Evolutionary conservation across 1,139 yeast genomes (phyloP), one percentile per base, ranked within the genome.

Genomic region (Casaregolazyma suthepensis): DNA sequence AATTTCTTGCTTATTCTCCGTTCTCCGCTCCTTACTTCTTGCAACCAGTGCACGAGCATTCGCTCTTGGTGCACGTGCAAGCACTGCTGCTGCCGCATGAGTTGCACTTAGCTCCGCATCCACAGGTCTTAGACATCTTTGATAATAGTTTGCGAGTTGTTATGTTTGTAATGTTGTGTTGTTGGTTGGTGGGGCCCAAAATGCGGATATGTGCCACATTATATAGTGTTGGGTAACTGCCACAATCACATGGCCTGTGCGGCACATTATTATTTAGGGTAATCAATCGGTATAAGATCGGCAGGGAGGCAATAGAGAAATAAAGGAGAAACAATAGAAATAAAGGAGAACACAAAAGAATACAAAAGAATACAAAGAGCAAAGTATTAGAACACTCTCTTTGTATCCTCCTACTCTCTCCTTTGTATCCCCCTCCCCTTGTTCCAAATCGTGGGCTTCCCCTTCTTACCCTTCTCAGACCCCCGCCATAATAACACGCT

Each of bases 31-130:
- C 35, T 50, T 57, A 54, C 53, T 56, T 54, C 52, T 51, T 54
- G 56, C 61, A 58, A 22, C 54, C 51, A 48, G 57, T 19, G 49
- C 61, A 58, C 19, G 48, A n/a, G 48, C 61, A 58, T 35, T 54
- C 50, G 35, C 58, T 59, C 50, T 51, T 51, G 22, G 57, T 50
- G 51, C 59, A 58, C 19, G 56, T 31, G 53, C 61, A 58, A 23
- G 59, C 23, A 45, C 47, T 9, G 12, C 53, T 52, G 22, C 52
- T 26, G 38, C 54, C 54, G 23, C 57, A 54, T 42, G 55, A 42
- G 26, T 44, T 23, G 44, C 47, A 49, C 2, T 19, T 42, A 42
- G 51, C 42, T 42, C 45, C 38, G 51, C 52, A 48, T 26, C 44
- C 47, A 43, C 55, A 50, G 45, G 42, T 46, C 17, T 44, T 40